Base-by-base conservation (phyloP, 805 yeast genomes). In the Candida stauntonica region DNA sequence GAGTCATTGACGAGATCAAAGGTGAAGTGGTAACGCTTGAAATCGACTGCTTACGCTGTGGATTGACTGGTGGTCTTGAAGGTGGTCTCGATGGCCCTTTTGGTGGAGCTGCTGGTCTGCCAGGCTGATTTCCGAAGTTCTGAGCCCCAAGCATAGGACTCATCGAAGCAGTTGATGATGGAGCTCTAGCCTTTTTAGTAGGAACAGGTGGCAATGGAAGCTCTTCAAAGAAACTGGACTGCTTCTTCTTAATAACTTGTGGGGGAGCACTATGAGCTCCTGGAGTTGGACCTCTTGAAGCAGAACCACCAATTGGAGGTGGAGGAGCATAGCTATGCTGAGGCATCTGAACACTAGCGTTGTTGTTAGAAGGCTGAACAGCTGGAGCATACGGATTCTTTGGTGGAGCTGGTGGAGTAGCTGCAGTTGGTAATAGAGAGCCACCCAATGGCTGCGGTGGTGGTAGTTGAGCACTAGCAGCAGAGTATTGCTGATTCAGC, bases 171-270 rank as follows among this genome's bases (percentile, higher is more conserved):
- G 41, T 29, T 7, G 43, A 33, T n/a, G 46, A 41, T n/a, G 32
- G 35, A 15, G 35, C 35, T 14, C 39, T 33, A 4, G 47, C 16
- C 21, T 32, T 39, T 13, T 17, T 29, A 16, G 35, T 24, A 8
- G 48, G 54, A 16, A 48, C 44, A 20, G 55, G 58, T 8, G 63
- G 46, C 7, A 70, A 47, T 4, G 85, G 85, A 27, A 77, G 54
- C 38, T 79, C 86, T 38, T 75, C 81, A 51, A 77, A 79, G 51
- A 80, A 77, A 8, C 75, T 60, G 1, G 58, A 47, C 28, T 46
- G 52, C 17, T 54, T 53, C 51, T 72, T 68, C 43, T 53, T 58
- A 9, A 57, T 41, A 8, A 21, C 31, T 11, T 34, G 27, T 6
- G 37, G 38, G 5, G 35, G 19, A 31, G 24, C n/a, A n/a, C 24